Conservation (phyloP, 805 yeast species). For the Vanderwaltozyma yarrowii region DNA sequence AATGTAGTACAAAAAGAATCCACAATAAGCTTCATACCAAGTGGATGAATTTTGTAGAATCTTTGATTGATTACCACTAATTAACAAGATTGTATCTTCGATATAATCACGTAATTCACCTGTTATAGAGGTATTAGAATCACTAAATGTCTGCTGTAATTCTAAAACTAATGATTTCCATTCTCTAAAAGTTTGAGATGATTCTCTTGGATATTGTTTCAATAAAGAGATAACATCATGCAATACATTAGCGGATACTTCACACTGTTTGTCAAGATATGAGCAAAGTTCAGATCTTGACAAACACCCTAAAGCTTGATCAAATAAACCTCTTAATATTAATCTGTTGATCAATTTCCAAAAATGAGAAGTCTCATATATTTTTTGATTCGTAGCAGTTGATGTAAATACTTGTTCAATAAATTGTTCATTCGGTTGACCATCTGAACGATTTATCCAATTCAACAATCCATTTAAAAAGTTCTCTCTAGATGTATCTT, state of each 20-base stretch:
- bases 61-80: slow-evolving; percentile 33
- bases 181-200: slow-evolving; percentile 26
- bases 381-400: slow-evolving; percentile 32
- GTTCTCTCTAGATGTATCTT: slow-evolving; percentile 24
- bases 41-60: slow-evolving; percentile 42
- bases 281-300: slow-evolving; percentile 16
- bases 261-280: slow-evolving; percentile 14
- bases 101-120: slow-evolving; percentile 24
- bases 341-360: slow-evolving; percentile 55
- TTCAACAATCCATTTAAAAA: slow-evolving; percentile 37
- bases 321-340: slow-evolving; percentile 50
- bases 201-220: slow-evolving; percentile 29
- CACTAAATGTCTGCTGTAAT: slow-evolving; percentile 17
- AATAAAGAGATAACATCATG: slow-evolving; percentile 28
- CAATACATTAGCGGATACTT: slow-evolving; percentile 21
- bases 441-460: slow-evolving; percentile 66
- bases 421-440: slow-evolving; percentile 47
- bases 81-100: slow-evolving; percentile 25
- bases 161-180: slow-evolving; percentile 30
- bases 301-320: slow-evolving; percentile 37
- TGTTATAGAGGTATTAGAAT: slow-evolving; percentile 15
- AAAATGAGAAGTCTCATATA: slow-evolving; percentile 34
- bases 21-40: slow-evolving; percentile 62
- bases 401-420: slow-evolving; percentile 35
- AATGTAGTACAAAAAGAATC: slow-evolving; percentile 49